A percentile compares a stretch with the other conserved stretches of the same genome.
Evolutionary conservation across 2,329 filamentous ascomycete genomes (phyloP).

Genomic region (Aspergillus piperis): DNA sequence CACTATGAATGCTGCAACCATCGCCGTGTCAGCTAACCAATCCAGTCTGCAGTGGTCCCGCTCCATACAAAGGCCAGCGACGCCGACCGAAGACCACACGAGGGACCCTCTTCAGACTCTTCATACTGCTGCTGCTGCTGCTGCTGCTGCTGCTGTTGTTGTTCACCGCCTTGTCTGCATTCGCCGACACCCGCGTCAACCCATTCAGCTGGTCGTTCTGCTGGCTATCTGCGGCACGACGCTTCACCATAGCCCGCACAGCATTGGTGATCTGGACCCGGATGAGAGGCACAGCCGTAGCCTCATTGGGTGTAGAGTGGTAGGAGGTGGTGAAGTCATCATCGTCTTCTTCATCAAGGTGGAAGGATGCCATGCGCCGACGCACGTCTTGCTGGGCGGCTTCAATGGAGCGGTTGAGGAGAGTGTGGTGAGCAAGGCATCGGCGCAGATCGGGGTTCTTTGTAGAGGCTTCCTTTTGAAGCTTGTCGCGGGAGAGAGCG

Average conservation of each 20-base stretch:
- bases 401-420: slow-evolving; percentile 21
- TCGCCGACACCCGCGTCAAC: neutral
- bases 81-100: slow-evolving; percentile 5
- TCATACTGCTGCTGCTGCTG: neutral
- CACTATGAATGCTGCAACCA: too few relatives aligned
- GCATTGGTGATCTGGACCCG: slow-evolving; percentile 18
- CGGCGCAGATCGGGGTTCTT: slow-evolving; percentile 27
- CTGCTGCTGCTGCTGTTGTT: neutral
- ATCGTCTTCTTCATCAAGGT: slow-evolving; percentile 13
- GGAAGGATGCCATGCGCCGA: slow-evolving; percentile 13
- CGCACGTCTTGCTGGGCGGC: slow-evolving; percentile 19
- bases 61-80: neutral
- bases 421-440: slow-evolving; percentile 24
- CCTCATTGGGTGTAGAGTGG: neutral
- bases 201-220: neutral
- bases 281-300: slow-evolving; percentile 1
- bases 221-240: neutral
- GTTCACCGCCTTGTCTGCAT: too few relatives aligned
- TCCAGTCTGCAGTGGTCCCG: neutral
- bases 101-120: neutral
- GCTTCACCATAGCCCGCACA: slow-evolving; percentile 14
- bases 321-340: neutral
- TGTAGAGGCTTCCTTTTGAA: slow-evolving; percentile 16
- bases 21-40: slow-evolving; percentile 1
- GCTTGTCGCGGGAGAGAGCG: slow-evolving; percentile 21